Base-by-base conservation (phyloP, 1,284 basidiomycete species). In the Mycena sp. region DNA sequence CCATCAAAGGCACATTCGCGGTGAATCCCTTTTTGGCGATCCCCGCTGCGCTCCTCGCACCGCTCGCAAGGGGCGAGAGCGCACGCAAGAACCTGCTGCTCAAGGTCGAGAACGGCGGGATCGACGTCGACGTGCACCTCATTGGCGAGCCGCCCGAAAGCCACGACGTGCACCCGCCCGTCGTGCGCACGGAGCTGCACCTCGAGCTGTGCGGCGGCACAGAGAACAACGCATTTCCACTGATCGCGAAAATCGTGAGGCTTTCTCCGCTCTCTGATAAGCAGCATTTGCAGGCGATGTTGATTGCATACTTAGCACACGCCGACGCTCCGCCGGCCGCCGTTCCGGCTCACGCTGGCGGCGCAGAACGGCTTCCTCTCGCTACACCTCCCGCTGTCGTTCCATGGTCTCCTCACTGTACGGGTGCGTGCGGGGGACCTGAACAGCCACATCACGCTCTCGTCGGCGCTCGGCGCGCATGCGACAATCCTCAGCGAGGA, bases 41-140 rank as follows among this genome's bases (percentile, higher is more conserved):
- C 30, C 76, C 76, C 6, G 58, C 58, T 14, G 67, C 59, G 17
- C 65, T 77, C n/a, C 64, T 77, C 11, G 55, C 68, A 7, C 71
- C 73, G 61, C 61, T 71, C 17, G 38, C 61, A 19, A 26, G 41
- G 9, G 64, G 61, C 4, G 61, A 71, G 68, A 60, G 58, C 12
- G 50, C 50, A 25, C 60, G 63, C 48, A 68, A 77, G 61, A 81
- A 81, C 59, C 67, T 81, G 14, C 55, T 69, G 11, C 61, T 81
- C 40, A 77, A 77, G 48, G 78, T 77, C 16, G 77, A 80, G 62
- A 78, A 80, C 57, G 80, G 80, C 1, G 77, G 77, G 1, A 78
- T 81, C 41, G 74, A 81, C 46, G 76, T 78, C 2, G 73, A 78
- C 51, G 71, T 80, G 23, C 71, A 74, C 63, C 68, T 81, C 38